Evolutionary conservation across 352 stramenopile species (phyloP).

Genomic region (Globisporangium abappressorium): DNA sequence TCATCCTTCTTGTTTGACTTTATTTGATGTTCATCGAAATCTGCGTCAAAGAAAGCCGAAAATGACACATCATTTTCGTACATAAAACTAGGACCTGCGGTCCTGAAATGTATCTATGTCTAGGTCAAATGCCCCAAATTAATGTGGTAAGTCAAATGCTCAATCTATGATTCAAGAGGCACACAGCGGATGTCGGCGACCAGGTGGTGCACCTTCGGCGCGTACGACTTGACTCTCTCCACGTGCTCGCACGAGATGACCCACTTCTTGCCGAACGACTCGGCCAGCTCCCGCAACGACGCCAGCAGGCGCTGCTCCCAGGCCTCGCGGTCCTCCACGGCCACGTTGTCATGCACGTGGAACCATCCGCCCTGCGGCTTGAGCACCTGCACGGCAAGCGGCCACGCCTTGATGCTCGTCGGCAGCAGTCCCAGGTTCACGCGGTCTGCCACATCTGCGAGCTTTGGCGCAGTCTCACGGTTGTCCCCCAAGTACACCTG

Average conservation of each 20-base stretch:
- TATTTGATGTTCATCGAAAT: too few species aligned
- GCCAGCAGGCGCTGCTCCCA: slow-evolving; percentile 72
- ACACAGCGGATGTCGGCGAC: slow-evolving; percentile 82
- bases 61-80: too few species aligned
- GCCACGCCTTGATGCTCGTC: slow-evolving; percentile 93
- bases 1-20: slow-evolving; percentile 20
- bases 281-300: slow-evolving; percentile 47
- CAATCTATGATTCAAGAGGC: not conserved
- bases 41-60: too few species aligned
- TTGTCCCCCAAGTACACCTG: slow-evolving; percentile 90
- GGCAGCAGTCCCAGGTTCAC: slow-evolving; percentile 95
- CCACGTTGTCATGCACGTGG: slow-evolving; percentile 96
- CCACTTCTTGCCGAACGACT: slow-evolving; percentile 55
- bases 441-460: slow-evolving; percentile 84
- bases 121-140: too few species aligned
- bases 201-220: slow-evolving; percentile 87
- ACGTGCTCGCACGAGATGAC: slow-evolving; percentile 81
- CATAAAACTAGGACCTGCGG: too few species aligned
- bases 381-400: slow-evolving; percentile 89
- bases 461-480: slow-evolving; percentile 62
- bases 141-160: too few species aligned
- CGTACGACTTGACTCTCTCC: slow-evolving; percentile 92
- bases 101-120: too few species aligned
- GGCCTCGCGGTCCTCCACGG: slow-evolving; percentile 67
- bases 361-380: slow-evolving; percentile 90